phyloP scores from a whole-genome alignment of 2,329 filamentous ascomycete genomes.

The Teratosphaeria gauchensis region DNA sequence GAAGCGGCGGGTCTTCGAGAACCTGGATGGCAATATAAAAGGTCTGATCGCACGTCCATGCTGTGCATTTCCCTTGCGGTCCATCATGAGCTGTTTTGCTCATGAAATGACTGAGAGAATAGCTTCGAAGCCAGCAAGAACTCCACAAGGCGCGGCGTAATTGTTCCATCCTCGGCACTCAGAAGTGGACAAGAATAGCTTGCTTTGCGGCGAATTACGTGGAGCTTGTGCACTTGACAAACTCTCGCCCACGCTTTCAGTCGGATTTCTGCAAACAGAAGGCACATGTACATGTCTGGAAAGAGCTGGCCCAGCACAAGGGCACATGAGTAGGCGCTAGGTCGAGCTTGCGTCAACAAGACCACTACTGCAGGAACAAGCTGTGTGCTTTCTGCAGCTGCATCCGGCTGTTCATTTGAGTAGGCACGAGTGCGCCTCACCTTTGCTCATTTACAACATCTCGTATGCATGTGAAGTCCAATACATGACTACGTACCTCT shows the following conservation, averaged over 20 bases:
- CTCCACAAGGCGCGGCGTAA: not conserved
- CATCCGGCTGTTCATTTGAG: not conserved
- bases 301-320: not conserved
- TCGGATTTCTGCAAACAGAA: not conserved
- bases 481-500: not conserved
- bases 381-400: not conserved
- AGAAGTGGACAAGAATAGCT: not conserved
- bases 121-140: not conserved
- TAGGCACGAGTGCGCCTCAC: not conserved
- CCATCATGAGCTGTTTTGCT: not conserved
- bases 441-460: not conserved
- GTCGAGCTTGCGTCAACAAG: not conserved
- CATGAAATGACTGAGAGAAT: not conserved
- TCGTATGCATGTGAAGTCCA: not conserved
- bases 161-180: not conserved
- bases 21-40: not conserved
- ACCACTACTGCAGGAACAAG: slow-evolving; percentile 6
- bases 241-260: not conserved
- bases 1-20: not conserved
- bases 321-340: not conserved
- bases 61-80: not conserved
- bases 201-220: not conserved
- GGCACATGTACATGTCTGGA: not conserved
- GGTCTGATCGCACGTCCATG: not conserved
- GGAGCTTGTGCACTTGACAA: slow-evolving; percentile 4